phyloP scores from a whole-genome alignment of 1,284 basidiomycete species.

The Microbotryomycetes sp. region DNA sequence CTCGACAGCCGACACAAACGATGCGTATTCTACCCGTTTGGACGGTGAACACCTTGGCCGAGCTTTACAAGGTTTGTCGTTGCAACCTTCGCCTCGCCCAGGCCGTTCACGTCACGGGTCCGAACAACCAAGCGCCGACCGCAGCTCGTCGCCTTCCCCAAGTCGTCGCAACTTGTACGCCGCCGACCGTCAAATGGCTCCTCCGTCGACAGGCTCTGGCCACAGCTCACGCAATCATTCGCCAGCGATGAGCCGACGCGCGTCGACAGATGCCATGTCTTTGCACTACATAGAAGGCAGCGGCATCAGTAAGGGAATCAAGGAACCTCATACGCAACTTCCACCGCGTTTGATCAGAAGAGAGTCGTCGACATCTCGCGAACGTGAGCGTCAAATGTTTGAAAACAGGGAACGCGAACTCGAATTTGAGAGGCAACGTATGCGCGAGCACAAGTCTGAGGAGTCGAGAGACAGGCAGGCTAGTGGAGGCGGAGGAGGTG shows the following conservation, averaged over 20 bases:
- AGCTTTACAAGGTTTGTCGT: slow-evolving; percentile 1
- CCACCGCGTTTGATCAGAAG: neutral
- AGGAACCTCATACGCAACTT: no score
- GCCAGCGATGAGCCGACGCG: slow-evolving; percentile 18
- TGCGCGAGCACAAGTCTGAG: slow-evolving; percentile 47
- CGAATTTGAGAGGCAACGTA: slow-evolving; percentile 68
- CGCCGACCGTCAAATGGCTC: neutral
- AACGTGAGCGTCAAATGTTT: neutral
- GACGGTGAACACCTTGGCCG: slow-evolving; percentile 1
- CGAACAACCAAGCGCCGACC: neutral
- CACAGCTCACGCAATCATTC: slow-evolving; percentile 12
- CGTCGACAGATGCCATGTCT: slow-evolving; percentile 20
- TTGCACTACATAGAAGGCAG: slow-evolving; percentile 22
- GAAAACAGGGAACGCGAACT: slow-evolving; percentile 55
- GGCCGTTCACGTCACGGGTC: neutral
- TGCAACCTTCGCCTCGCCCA: neutral
- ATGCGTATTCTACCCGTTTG: neutral
- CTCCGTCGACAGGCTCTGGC: neutral
- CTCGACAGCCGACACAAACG: neutral
- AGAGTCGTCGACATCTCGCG: neutral
- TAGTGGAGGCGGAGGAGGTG: no score
- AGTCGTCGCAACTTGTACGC: slow-evolving; percentile 11
- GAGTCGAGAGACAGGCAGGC: slow-evolving; percentile 10
- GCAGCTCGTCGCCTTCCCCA: slow-evolving; percentile 6
- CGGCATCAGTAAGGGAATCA: neutral